Evolutionary conservation across 495 filamentous ascomycete species (phyloP).

Genomic region (Evernia prunastri): DNA sequence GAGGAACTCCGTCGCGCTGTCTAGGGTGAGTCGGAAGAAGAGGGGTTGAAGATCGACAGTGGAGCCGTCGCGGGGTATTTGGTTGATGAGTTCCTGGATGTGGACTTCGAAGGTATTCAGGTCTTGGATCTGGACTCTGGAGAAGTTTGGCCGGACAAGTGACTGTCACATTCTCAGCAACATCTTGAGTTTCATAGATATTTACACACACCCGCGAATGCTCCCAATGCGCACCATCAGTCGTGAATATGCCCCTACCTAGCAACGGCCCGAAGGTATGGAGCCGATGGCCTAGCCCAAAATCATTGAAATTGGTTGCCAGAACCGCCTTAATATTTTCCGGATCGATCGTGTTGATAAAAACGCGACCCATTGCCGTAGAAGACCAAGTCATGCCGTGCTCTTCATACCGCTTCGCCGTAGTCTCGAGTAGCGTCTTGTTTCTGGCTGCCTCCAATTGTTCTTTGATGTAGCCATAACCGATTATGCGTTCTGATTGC

Average conservation of each 20-base stretch:
- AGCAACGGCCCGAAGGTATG: constrained; percentile 27
- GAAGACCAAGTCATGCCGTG: no score
- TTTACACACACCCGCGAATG: constrained; percentile 27
- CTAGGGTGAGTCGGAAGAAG: constrained; percentile 57
- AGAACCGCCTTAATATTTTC: constrained; percentile 67
- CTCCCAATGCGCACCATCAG: constrained; percentile 37
- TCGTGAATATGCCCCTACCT: constrained; percentile 38
- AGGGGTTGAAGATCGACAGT: constrained; percentile 56
- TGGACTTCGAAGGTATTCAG: constrained; percentile 28
- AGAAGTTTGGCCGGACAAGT: constrained; percentile 38
- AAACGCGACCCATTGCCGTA: no score
- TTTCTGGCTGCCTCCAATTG: no score
- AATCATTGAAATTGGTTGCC: constrained; percentile 61
- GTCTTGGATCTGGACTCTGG: constrained; percentile 31
- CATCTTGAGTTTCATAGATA: no score
- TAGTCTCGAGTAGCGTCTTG: no score
- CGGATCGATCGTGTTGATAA: constrained; percentile 37
- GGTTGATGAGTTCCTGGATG: background rate
- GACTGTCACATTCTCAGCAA: background rate
- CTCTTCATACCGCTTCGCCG: no score
- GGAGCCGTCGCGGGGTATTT: constrained; percentile 37
- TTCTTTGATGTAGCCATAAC: no score
- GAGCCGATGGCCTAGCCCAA: constrained; percentile 38
- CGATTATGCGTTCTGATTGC: no score
- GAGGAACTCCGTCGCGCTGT: constrained; percentile 58